phyloP scores from a whole-genome alignment of 768 basidiomycete species.

The Mycena galericulata region DNA sequence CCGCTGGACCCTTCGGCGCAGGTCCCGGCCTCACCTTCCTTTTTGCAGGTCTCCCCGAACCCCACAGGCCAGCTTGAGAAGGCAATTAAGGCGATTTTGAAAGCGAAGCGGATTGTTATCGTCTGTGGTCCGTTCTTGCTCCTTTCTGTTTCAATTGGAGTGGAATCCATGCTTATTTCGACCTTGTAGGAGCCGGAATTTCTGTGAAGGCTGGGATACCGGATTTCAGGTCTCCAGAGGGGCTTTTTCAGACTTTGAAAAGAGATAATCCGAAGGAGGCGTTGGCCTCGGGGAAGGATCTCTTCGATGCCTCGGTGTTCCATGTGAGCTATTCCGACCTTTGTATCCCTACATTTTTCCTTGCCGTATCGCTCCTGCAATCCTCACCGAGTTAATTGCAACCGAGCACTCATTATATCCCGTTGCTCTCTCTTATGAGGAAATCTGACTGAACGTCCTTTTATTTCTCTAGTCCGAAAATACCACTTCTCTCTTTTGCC shows the following conservation, averaged over 20 bases:
- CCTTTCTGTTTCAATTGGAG: constrained; percentile 16
- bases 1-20: constrained; percentile 65
- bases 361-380: not conserved
- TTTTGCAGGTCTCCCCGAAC: constrained; percentile 63
- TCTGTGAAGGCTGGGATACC: constrained; percentile 91
- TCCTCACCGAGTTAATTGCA: not conserved
- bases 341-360: not conserved
- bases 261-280: constrained; percentile 80
- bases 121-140: constrained; percentile 75
- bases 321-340: constrained; percentile 63
- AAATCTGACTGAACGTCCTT: constrained; percentile 4
- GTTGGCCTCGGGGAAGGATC: constrained; percentile 82
- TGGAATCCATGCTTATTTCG: not conserved
- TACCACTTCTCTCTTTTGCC: constrained; percentile 83
- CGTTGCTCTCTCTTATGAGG: not conserved
- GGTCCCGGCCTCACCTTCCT: constrained; percentile 65
- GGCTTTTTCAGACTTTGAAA: constrained; percentile 83
- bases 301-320: constrained; percentile 93
- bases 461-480: constrained; percentile 67
- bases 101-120: constrained; percentile 87
- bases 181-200: constrained; percentile 80
- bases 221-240: constrained; percentile 87
- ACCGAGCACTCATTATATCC: not conserved
- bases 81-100: constrained; percentile 75
- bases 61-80: constrained; percentile 61